These are phyloP conservation scores for Oryza coarctata DNA, from an alignment of 176 grass and related monocot genomes.

Conservation along the genomic window DNA sequence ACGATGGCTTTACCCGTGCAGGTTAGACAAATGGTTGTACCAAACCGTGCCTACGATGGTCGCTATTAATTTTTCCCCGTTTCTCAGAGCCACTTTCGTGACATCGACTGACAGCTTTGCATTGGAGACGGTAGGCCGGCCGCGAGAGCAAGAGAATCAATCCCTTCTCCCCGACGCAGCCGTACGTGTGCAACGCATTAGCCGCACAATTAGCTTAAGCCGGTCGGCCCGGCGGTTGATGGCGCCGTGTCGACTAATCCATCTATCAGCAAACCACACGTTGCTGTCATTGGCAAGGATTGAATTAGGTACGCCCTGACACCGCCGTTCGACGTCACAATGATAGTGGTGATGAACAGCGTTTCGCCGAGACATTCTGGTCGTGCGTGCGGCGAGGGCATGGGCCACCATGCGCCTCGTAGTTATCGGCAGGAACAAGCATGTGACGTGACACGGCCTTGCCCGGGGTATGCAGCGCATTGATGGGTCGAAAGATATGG, in stretches of 20 bases:
- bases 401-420: not conserved
- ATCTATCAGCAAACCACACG: not conserved
- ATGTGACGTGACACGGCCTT: not conserved
- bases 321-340: not conserved
- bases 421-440: constrained; percentile 13
- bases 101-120: not conserved
- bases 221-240: not conserved
- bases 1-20: not conserved
- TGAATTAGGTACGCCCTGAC: not conserved
- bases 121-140: not conserved
- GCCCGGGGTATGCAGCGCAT: constrained; percentile 8
- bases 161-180: not conserved
- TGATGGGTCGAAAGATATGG: constrained; percentile 29
- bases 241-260: not conserved
- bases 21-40: not conserved
- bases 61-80: not conserved
- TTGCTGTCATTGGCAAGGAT: not conserved
- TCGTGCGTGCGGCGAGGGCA: not conserved
- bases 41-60: not conserved
- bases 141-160: not conserved
- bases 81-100: not conserved
- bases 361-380: not conserved
- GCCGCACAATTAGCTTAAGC: not conserved
- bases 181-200: not conserved
- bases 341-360: not conserved